phyloP scores from a whole-genome alignment of 257 asterid species.

The Solanum peruvianum region DNA sequence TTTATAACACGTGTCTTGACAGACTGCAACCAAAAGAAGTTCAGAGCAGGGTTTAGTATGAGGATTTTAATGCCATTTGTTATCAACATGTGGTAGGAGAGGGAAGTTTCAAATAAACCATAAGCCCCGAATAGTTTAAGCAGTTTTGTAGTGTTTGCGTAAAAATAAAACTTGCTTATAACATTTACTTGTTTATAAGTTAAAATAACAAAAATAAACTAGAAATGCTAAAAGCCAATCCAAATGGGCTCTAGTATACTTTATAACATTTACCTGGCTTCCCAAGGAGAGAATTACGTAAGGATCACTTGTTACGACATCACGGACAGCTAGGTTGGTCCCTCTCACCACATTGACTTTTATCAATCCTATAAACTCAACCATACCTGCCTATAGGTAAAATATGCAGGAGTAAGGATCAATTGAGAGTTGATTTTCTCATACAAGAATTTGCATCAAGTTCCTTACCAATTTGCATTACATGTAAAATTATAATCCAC shows the following conservation, averaged over 20 bases:
- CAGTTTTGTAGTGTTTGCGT: not conserved
- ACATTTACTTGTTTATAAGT: not conserved
- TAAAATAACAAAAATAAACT: not conserved
- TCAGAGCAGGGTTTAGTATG: not conserved
- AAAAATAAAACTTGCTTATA: not conserved
- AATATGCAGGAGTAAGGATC: constrained; percentile 7
- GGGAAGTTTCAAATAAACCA: not conserved
- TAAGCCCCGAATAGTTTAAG: not conserved
- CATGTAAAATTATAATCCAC: not conserved
- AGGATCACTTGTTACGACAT: constrained; percentile 83
- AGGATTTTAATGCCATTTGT: not conserved
- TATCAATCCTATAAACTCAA: constrained; percentile 81
- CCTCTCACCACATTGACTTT: constrained; percentile 79
- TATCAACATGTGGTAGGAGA: not conserved
- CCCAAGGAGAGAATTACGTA: constrained; percentile 80
- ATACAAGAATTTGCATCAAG: not conserved
- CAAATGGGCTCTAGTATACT: not conserved
- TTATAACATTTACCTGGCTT: constrained; percentile 43
- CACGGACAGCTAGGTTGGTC: constrained; percentile 82
- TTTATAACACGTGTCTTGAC: constrained; percentile 80
- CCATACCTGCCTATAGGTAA: constrained; percentile 79
- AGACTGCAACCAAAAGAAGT: constrained; percentile 34
- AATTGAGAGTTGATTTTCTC: not conserved
- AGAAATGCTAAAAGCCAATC: not conserved
- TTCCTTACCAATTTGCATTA: not conserved